phyloP scores from a whole-genome alignment of 192 early-diverging fungal species.

The Ambispora gerdemannii region DNA sequence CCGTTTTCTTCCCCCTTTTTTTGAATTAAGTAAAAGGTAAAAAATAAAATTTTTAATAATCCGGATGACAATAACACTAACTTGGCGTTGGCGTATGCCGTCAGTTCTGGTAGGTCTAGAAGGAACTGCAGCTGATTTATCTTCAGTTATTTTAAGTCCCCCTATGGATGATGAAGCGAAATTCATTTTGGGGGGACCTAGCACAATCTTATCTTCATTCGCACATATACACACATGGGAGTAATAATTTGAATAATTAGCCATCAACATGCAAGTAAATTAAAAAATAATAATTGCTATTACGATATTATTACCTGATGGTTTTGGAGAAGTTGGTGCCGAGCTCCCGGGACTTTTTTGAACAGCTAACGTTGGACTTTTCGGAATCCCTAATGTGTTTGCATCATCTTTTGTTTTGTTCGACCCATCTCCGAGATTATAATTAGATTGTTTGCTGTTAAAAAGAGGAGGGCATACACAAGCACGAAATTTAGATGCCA shows the following conservation, averaged over 20 bases:
- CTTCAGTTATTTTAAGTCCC: conserved; percentile 48
- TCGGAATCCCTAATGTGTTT: conserved; percentile 20
- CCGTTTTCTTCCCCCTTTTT: conserved; percentile 1
- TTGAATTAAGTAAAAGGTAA: background rate
- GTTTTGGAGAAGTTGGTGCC: conserved; percentile 6
- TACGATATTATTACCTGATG: background rate
- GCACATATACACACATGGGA: no score
- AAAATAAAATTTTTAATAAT: background rate
- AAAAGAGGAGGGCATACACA: no score
- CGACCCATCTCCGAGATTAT: conserved; percentile 2
- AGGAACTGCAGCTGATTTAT: conserved; percentile 29
- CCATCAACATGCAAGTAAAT: no score
- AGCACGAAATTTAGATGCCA: background rate
- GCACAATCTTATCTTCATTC: conserved; percentile 53
- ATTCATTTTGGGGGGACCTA: conserved; percentile 55
- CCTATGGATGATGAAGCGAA: conserved; percentile 52
- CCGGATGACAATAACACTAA: background rate
- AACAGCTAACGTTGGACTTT: conserved; percentile 18
- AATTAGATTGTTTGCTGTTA: background rate
- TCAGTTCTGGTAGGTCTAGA: conserved; percentile 22
- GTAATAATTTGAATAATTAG: no score
- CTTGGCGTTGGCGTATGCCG: conserved; percentile 28
- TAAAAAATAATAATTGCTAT: background rate
- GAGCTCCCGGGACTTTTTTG: conserved; percentile 20
- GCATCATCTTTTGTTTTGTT: conserved; percentile 29